Conservation (phyloP, 352 stramenopile species). For the Pilasporangium apinafurcum region DNA sequence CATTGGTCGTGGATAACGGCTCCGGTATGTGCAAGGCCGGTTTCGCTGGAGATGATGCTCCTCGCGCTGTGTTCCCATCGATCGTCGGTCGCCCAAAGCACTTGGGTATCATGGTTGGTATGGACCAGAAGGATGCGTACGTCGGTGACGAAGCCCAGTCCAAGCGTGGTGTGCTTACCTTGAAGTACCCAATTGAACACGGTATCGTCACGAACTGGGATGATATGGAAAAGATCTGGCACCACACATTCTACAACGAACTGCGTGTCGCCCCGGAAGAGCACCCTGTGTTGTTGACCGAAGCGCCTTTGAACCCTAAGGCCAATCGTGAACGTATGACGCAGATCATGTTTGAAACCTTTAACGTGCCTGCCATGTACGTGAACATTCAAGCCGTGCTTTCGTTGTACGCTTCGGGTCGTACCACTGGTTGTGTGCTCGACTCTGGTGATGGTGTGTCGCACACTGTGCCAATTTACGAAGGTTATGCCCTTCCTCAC, state of each 20-base stretch:
- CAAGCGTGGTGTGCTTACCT: slow-evolving; percentile 9
- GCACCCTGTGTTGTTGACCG: slow-evolving; percentile 94
- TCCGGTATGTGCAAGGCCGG: slow-evolving; percentile 64
- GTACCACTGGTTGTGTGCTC: slow-evolving; percentile 94
- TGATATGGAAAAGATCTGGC: slow-evolving; percentile 98
- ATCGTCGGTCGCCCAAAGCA: slow-evolving; percentile 36
- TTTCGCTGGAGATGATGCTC: slow-evolving; percentile 67
- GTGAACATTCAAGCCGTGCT: slow-evolving; percentile 94
- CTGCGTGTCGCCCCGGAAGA: slow-evolving; percentile 91
- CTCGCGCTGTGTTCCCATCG: slow-evolving; percentile 61
- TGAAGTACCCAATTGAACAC: slow-evolving; percentile 94
- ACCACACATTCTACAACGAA: slow-evolving; percentile 97
- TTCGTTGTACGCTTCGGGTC: slow-evolving; percentile 92
- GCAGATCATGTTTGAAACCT: slow-evolving; percentile 98
- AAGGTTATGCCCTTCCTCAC: slow-evolving; percentile 93
- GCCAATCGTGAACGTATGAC: slow-evolving; percentile 91
- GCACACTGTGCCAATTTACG: slow-evolving; percentile 93
- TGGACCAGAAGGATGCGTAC: slow-evolving; percentile 8
- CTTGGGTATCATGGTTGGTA: slow-evolving; percentile 8
- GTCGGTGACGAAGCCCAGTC: slow-evolving; percentile 9
- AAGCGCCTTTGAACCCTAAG: slow-evolving; percentile 93
- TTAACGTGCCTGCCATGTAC: slow-evolving; percentile 91
- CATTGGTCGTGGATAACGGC: slow-evolving; percentile 41
- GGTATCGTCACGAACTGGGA: slow-evolving; percentile 97
- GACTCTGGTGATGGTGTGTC: slow-evolving; percentile 70